These are phyloP conservation scores for Mrakia hoshinonis DNA, from an alignment of 768 basidiomycete genomes.

Conservation along the genomic window DNA sequence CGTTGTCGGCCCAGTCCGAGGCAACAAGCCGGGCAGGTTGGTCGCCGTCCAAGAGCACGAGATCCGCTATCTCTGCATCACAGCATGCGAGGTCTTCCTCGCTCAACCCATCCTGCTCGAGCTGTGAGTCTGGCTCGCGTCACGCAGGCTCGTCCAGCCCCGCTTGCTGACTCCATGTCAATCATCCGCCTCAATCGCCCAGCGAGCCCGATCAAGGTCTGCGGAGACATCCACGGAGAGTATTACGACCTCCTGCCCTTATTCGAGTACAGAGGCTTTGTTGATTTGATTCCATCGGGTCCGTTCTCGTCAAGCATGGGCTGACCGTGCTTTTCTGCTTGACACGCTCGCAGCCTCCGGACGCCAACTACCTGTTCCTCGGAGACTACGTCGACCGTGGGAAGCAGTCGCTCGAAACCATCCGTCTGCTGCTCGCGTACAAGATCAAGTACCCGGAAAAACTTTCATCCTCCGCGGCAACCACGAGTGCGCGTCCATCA, in stretches of 20 bases:
- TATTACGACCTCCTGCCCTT: slow-evolving; percentile 31
- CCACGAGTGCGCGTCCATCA: slow-evolving; percentile 98
- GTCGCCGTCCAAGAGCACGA: slow-evolving; percentile 30
- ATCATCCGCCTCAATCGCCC: neutral
- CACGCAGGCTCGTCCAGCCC: slow-evolving; percentile 11
- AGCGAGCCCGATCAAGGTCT: slow-evolving; percentile 32
- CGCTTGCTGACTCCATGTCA: slow-evolving; percentile 11
- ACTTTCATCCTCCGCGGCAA: slow-evolving; percentile 99
- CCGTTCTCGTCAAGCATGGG: too few relatives aligned
- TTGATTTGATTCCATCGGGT: too few relatives aligned
- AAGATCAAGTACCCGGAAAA: slow-evolving; percentile 98
- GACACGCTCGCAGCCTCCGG: slow-evolving; percentile 60
- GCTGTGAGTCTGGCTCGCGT: slow-evolving; percentile 9
- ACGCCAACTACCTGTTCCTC: slow-evolving; percentile 99
- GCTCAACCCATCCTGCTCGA: slow-evolving; percentile 31
- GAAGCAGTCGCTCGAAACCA: slow-evolving; percentile 97
- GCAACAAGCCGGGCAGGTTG: slow-evolving; percentile 29
- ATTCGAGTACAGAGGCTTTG: slow-evolving; percentile 32
- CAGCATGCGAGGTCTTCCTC: slow-evolving; percentile 29
- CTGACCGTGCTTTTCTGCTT: too few relatives aligned
- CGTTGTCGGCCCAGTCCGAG: slow-evolving; percentile 19
- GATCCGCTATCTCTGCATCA: slow-evolving; percentile 29
- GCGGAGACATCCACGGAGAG: slow-evolving; percentile 32
- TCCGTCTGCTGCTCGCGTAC: slow-evolving; percentile 95
- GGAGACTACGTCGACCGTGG: slow-evolving; percentile 99